Percentiles rank a stretch among this genome's conserved stretches.
These are phyloP conservation scores for Acanthamoeba sp. DNA, from an alignment of 208 protist species.

Conservation along the genomic window DNA sequence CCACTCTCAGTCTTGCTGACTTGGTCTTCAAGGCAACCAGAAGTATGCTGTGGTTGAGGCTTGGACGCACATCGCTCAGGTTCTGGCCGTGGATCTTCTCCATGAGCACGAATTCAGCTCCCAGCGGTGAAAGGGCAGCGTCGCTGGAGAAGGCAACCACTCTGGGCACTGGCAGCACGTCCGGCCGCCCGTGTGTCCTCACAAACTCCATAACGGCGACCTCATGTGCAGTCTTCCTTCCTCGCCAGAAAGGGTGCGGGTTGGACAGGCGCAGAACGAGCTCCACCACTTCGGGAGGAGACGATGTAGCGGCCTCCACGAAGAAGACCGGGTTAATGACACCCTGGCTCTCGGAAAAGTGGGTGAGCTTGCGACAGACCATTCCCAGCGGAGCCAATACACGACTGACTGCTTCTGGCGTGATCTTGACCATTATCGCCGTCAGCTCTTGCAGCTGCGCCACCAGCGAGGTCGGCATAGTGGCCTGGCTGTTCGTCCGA, in stretches of 20 bases:
- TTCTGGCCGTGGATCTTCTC: not conserved
- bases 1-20: not conserved
- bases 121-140: not conserved
- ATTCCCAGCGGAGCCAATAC: not conserved
- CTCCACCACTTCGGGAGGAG: not conserved
- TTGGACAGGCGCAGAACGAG: not conserved
- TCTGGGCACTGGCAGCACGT: not conserved
- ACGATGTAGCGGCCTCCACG: not conserved
- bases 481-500: too few species aligned
- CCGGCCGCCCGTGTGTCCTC: not conserved
- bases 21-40: not conserved
- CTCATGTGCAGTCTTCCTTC: not conserved
- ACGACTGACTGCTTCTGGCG: not conserved
- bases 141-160: not conserved
- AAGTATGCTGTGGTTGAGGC: not conserved
- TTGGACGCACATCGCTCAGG: not conserved
- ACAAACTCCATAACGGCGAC: conserved; percentile 5
- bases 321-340: conserved; percentile 15
- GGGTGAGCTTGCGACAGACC: not conserved
- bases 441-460: too few species aligned
- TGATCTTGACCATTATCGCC: not conserved
- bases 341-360: not conserved
- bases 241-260: conserved; percentile 12
- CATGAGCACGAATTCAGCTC: not conserved
- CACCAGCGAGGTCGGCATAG: too few species aligned